phyloP scores from a whole-genome alignment of 2,329 filamentous ascomycete genomes.

The Hypoxylon sp. region DNA sequence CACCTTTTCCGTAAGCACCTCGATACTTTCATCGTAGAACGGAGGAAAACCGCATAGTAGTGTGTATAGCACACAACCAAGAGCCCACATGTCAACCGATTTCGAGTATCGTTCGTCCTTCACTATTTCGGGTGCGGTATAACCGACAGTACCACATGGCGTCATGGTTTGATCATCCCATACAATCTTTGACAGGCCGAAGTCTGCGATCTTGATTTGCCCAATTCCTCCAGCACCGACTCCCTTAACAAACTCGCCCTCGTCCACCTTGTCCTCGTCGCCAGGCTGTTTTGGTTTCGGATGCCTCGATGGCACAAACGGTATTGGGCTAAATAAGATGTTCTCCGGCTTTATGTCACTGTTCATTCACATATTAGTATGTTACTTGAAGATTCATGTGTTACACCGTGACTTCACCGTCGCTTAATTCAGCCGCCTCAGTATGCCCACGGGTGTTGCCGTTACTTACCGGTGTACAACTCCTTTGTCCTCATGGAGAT shows the following conservation, averaged over 20 bases:
- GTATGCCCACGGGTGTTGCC: slow-evolving; percentile 36
- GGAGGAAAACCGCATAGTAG: slow-evolving; percentile 97
- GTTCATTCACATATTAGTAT: slow-evolving; percentile 39
- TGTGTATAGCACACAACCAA: slow-evolving; percentile 97
- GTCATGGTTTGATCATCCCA: slow-evolving; percentile 99
- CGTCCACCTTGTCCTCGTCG: slow-evolving; percentile 96
- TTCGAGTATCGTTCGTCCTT: slow-evolving; percentile 99
- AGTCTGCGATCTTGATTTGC: slow-evolving; percentile 96
- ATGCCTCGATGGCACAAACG: slow-evolving; percentile 81
- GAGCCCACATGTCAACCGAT: slow-evolving; percentile 99
- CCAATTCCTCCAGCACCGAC: slow-evolving; percentile 91
- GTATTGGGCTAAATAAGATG: slow-evolving; percentile 88
- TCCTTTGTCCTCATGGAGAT: slow-evolving; percentile 92
- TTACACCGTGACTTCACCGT: slow-evolving; percentile 34
- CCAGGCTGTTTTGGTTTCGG: slow-evolving; percentile 86
- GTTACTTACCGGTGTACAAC: slow-evolving; percentile 91
- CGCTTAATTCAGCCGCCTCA: slow-evolving; percentile 38
- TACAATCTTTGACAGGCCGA: slow-evolving; percentile 96
- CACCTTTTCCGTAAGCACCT: slow-evolving; percentile 96
- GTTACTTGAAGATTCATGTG: slow-evolving; percentile 13
- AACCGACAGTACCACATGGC: slow-evolving; percentile 97
- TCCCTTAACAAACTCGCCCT: slow-evolving; percentile 89
- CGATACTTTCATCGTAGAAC: slow-evolving; percentile 98
- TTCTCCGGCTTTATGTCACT: slow-evolving; percentile 99
- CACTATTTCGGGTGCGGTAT: slow-evolving; percentile 97